phyloP scores from a whole-genome alignment of 2,329 filamentous ascomycete genomes.

The Aspergillus tubingensis region DNA sequence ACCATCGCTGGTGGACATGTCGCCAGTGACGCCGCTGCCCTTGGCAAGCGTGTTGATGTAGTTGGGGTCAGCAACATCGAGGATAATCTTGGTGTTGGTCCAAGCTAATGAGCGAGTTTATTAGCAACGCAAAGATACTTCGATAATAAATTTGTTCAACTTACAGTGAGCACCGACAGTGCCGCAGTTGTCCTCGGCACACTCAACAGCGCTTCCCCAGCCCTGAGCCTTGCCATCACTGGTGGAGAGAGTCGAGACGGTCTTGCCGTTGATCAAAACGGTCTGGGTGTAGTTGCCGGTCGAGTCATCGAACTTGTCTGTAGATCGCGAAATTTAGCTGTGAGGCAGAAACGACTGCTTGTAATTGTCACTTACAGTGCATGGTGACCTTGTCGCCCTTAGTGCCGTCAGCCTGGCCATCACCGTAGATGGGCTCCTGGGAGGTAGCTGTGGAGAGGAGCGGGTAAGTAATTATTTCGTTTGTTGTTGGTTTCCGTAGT shows the following conservation, averaged over 20 bases:
- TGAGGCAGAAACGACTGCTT: neutral
- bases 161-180: constrained; percentile 43
- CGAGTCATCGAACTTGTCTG: constrained; percentile 52
- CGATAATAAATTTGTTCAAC: neutral
- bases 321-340: neutral
- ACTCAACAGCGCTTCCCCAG: constrained; percentile 49
- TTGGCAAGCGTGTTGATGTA: constrained; percentile 44
- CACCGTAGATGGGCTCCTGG: constrained; percentile 39
- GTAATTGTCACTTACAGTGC: constrained; percentile 32
- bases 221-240: constrained; percentile 46
- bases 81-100: constrained; percentile 46
- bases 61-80: constrained; percentile 25
- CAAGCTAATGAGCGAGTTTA: constrained; percentile 29
- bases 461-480: neutral
- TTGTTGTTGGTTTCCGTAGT: neutral
- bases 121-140: neutral
- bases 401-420: constrained; percentile 23
- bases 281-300: constrained; percentile 49
- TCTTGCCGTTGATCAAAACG: constrained; percentile 36
- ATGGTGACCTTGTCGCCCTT: constrained; percentile 43
- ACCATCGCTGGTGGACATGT: constrained; percentile 44
- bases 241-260: constrained; percentile 50
- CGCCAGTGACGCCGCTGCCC: constrained; percentile 44
- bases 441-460: neutral
- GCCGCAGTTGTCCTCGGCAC: constrained; percentile 43